Conservation (phyloP, 352 stramenopile genomes). For the Phytopythium litorale region DNA sequence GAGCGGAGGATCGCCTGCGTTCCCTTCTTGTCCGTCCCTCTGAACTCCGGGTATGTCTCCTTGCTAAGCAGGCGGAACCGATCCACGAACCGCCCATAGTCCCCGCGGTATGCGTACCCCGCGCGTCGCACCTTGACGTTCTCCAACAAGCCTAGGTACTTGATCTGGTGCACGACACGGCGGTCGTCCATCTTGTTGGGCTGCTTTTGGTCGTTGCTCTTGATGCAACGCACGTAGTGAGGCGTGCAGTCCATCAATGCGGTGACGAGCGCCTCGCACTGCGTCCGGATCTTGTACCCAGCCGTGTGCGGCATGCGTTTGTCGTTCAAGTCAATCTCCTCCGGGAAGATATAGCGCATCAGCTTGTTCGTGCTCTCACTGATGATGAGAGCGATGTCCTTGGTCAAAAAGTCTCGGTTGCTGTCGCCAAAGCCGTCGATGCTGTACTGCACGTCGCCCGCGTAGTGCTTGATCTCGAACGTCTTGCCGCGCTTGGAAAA, state of each 20-base stretch:
- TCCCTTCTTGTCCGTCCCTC: conserved; percentile 78
- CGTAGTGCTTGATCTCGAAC: conserved; percentile 86
- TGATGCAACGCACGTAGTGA: conserved; percentile 91
- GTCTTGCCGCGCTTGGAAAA: conserved; percentile 84
- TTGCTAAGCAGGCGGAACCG: conserved; percentile 79
- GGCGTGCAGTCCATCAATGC: conserved; percentile 89
- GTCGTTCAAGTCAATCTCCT: conserved; percentile 79
- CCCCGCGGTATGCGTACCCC: conserved; percentile 82
- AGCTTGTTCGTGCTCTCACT: conserved; percentile 83
- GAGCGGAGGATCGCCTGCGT: conserved; percentile 76
- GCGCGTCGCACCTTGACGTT: conserved; percentile 87
- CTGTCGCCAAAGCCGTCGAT: conserved; percentile 78
- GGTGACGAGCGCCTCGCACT: conserved; percentile 85
- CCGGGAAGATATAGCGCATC: conserved; percentile 81
- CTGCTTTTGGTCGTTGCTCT: conserved; percentile 90
- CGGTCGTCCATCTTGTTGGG: conserved; percentile 82
- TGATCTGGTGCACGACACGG: conserved; percentile 85
- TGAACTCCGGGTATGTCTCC: conserved; percentile 81
- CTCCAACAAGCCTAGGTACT: conserved; percentile 84
- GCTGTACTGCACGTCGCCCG: conserved; percentile 83
- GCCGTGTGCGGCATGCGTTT: conserved; percentile 78
- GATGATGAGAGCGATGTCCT: conserved; percentile 80
- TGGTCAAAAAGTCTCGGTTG: conserved; percentile 81
- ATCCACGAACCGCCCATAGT: conserved; percentile 85
- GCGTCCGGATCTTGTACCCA: conserved; percentile 80